Base-by-base conservation (phyloP, 2,329 filamentous ascomycete genomes). In the Chlorencoelia australis region DNA sequence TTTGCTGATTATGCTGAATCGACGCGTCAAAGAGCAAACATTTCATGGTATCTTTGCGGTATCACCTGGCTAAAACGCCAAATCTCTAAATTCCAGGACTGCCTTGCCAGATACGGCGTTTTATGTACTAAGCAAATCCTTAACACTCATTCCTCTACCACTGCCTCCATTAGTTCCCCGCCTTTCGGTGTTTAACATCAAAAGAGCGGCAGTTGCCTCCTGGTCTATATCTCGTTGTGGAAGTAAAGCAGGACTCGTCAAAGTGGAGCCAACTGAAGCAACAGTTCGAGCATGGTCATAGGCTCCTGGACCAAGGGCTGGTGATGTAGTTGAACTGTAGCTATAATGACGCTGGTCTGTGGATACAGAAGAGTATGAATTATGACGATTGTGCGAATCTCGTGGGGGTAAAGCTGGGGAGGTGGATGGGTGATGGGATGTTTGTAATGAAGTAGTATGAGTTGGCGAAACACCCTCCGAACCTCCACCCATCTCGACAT, bases 161-260 rank as follows among this genome's bases (percentile, higher is more conserved):
- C 59, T 56, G 6, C 40, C 38, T 30, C 40, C 49, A 33, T 35
- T 39, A 25, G 41, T 49, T 33, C 46, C 52, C 42, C 24, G 67
- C 26, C 84, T 73, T 56, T 91, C 86, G 36, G 69, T 76, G 47
- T 88, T 93, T 41, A 95, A 65, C 87, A 94, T 94, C 56, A 94
- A 60, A 48, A 94, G 59, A 3, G 87, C 88, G 9, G 85, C 80
- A 6, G 86, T 91, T 1, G 86, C 88, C 33, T 78, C 73, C 22
- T 64, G 62, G 51, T 73, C 53, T 21, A 51, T 79, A 44, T 82
- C 76, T 14, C 61, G 60, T 51, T 73, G 69, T 0, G 75, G 72
- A 14, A 61, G 53, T 29, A 79, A 56, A 6, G 67, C 67, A 1
- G 74, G 75, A 43, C 73, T 78, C 5, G 77, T 75, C 41, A 76